phyloP scores from a whole-genome alignment of 1,284 basidiomycete genomes.

The Amylostereum chailletii region DNA sequence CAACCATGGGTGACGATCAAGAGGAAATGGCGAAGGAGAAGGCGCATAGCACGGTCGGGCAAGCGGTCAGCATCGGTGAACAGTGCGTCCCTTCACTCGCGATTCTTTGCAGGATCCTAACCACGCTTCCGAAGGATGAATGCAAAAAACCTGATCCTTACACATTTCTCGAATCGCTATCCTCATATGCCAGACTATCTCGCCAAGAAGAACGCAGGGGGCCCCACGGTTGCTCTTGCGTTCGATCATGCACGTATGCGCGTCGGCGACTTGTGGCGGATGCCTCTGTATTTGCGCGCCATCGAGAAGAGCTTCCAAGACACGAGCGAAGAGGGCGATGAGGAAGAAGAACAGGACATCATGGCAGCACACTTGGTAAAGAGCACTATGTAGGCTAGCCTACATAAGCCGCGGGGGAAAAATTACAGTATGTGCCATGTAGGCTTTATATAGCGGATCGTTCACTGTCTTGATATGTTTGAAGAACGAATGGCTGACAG shows the following conservation, averaged over 20 bases:
- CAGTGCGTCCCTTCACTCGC: conserved; percentile 32
- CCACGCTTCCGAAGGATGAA: conserved; percentile 51
- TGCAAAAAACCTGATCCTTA: conserved; percentile 77
- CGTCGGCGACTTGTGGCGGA: conserved; percentile 77
- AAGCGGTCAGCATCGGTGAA: conserved; percentile 74
- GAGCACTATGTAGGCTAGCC: too few relatives aligned
- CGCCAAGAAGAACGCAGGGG: conserved; percentile 6
- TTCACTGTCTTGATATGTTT: too few relatives aligned
- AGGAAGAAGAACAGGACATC: conserved; percentile 28
- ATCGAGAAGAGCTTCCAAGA: conserved; percentile 61
- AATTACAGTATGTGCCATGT: too few relatives aligned
- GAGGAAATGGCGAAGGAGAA: conserved; percentile 68
- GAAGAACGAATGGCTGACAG: too few relatives aligned
- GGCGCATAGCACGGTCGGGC: conserved; percentile 84
- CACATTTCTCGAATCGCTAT: conserved; percentile 93
- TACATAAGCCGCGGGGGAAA: too few relatives aligned
- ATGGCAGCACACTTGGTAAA: not conserved
- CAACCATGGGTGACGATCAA: conserved; percentile 79
- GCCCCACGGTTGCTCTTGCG: conserved; percentile 56
- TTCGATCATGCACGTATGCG: conserved; percentile 75
- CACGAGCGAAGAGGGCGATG: conserved; percentile 45
- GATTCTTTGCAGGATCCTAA: too few relatives aligned
- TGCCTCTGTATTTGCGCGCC: conserved; percentile 64
- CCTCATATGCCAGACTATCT: conserved; percentile 62
- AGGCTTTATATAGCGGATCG: too few relatives aligned